A percentile compares a stretch with the other conserved stretches of the same genome.
These are phyloP conservation scores for Selaginella tamariscina DNA, from an alignment of 75 land plant genomes.

Conservation along the genomic window DNA sequence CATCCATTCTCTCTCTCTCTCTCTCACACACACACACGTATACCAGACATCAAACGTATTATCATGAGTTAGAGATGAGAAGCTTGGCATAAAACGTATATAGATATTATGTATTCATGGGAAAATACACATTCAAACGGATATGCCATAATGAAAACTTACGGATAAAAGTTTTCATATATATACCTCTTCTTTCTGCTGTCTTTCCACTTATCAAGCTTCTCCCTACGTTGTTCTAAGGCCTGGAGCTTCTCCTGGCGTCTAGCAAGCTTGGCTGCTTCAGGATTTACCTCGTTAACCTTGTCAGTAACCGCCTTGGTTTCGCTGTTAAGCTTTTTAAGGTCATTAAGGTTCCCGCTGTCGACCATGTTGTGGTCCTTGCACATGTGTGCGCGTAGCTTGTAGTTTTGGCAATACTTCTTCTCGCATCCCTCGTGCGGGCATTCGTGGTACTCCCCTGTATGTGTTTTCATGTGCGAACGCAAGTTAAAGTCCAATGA, in stretches of 20 bases:
- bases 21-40: no score
- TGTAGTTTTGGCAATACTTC: constrained; percentile 93
- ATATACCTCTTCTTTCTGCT: neutral
- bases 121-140: no score
- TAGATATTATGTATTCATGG: no score
- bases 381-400: constrained; percentile 24
- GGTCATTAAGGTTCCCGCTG: neutral
- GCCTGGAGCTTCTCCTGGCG: neutral
- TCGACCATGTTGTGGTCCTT: constrained; percentile 3
- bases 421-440: constrained; percentile 87
- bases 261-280: no score
- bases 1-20: no score
- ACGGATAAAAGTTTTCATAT: no score
- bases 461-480: constrained; percentile 93
- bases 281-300: no score
- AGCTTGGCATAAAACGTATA: no score
- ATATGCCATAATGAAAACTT: no score
- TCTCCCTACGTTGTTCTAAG: neutral
- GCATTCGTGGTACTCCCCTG: constrained; percentile 88
- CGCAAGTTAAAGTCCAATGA: constrained; percentile 93
- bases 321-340: neutral
- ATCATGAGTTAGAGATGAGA: no score
- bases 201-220: neutral
- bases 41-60: no score
- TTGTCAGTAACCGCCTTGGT: neutral